Conservation (phyloP, 208 protist species). For the Tritrichomonas foetus region DNA sequence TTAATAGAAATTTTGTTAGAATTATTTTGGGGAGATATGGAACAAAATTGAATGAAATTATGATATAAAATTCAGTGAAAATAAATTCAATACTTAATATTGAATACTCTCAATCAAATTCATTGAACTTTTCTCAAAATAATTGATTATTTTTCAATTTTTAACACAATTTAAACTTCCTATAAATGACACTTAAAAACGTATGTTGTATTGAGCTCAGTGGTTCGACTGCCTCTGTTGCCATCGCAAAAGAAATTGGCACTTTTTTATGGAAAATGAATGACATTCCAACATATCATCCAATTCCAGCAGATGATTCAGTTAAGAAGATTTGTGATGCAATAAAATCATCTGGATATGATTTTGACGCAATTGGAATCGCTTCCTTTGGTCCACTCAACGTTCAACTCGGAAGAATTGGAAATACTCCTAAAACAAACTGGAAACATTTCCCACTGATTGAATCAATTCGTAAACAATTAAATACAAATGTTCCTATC, state of each 20-base stretch:
- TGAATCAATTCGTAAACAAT: neutral
- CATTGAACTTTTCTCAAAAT: too few species aligned
- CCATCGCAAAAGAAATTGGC: neutral
- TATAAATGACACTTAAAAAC: too few species aligned
- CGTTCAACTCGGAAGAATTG: conserved; percentile 39
- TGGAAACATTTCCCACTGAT: neutral
- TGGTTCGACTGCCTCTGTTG: neutral
- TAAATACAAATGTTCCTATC: neutral
- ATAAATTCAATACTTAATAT: too few species aligned
- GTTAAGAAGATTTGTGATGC: neutral
- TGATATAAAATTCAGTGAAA: too few species aligned
- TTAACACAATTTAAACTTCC: too few species aligned
- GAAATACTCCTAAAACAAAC: neutral
- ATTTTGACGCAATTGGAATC: conserved; percentile 57
- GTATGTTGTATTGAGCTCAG: neutral
- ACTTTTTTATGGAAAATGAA: neutral
- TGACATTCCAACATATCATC: neutral
- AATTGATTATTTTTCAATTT: too few species aligned
- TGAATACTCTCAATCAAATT: too few species aligned
- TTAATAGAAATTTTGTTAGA: too few species aligned
- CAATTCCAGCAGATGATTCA: neutral
- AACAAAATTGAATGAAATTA: too few species aligned
- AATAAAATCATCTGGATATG: neutral
- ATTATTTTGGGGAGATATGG: too few species aligned
- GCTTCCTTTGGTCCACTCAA: conserved; percentile 65